Evolutionary conservation across 148 eudicot species (phyloP), one percentile per base, ranked within the genome.

Genomic region (Persicaria maculosa): DNA sequence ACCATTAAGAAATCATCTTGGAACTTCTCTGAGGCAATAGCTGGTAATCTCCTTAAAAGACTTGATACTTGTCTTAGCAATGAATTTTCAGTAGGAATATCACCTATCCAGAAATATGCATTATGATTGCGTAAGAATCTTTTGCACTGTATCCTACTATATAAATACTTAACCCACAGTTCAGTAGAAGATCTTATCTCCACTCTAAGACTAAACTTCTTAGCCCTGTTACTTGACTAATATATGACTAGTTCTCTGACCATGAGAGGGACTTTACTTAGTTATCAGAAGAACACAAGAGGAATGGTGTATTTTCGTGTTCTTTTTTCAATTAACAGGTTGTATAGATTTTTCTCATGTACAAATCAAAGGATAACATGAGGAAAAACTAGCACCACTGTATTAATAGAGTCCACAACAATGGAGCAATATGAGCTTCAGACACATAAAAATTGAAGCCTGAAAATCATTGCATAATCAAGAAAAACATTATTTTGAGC

Each of bases 1-100:
- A 92, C 98, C 97, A 86, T 92, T 81, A 95, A 77, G 84, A 95
- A 95, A 79, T 90, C 91, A 80, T 95, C 97, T 88, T 88, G 96
- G 84, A 95, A 95, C 80, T 90, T 92, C 65, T 76, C 86, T 9
- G 97, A 95, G 71, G 90, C 97, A 77, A 90, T 89, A 17, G 96
- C 93, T 19, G 98, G 98, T 72, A 95, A 80, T 85, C 98, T 90
- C 85, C 98, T 87, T 77, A 95, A 71, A 43, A 95, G 92, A 83
- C 98, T 95, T 73, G 93, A 95, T 44, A 92, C 98, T 84, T 95
- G 98, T 76, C 98, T 88, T 74, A 95, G 87, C 83, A 95, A 81
- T 7, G 97, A 77, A 59, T 81, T 82, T 74, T 79, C 93, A 69
- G 73, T 71, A 71, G 73, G 73, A 71, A 71, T 71, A 71, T 71